Evolutionary conservation across 176 grass and related monocot species (phyloP).

Genomic region (Lolium perenne): DNA sequence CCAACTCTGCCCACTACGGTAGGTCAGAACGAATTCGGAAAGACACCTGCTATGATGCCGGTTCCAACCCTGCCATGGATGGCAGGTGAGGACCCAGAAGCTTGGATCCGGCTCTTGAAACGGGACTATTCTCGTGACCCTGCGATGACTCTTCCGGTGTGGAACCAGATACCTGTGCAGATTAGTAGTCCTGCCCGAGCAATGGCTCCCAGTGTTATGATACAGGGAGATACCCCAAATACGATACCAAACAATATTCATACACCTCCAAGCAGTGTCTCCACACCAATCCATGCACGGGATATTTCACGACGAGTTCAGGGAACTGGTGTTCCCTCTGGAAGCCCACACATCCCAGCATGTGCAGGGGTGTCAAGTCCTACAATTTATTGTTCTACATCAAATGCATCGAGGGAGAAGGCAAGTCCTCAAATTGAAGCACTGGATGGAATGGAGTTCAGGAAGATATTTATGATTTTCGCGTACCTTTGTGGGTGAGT

Average conservation of each 20-base stretch:
- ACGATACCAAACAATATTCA: background rate
- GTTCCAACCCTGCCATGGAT: background rate
- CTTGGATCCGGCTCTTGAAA: background rate
- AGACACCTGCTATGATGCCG: constrained; percentile 21
- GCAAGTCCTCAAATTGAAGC: constrained; percentile 57
- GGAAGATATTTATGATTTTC: constrained; percentile 35
- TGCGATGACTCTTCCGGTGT: background rate
- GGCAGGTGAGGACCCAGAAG: constrained; percentile 6
- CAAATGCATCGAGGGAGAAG: constrained; percentile 23
- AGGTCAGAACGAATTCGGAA: background rate
- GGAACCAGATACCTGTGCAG: background rate
- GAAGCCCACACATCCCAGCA: constrained; percentile 3
- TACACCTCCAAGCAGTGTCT: constrained; percentile 7
- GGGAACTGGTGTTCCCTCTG: background rate
- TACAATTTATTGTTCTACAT: background rate
- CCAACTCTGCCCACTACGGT: background rate
- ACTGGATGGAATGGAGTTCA: constrained; percentile 64
- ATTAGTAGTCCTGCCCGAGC: constrained; percentile 9
- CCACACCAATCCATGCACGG: constrained; percentile 25
- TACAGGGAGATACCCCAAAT: background rate
- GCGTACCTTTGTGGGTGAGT: constrained; percentile 46
- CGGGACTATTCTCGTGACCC: background rate
- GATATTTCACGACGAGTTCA: constrained; percentile 34
- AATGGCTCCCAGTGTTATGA: constrained; percentile 8
- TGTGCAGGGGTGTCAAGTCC: background rate